Percentiles rank a stretch among this genome's conserved stretches.
Conservation (phyloP, 2,329 filamentous ascomycete genomes). For the Xylariales sp. region DNA sequence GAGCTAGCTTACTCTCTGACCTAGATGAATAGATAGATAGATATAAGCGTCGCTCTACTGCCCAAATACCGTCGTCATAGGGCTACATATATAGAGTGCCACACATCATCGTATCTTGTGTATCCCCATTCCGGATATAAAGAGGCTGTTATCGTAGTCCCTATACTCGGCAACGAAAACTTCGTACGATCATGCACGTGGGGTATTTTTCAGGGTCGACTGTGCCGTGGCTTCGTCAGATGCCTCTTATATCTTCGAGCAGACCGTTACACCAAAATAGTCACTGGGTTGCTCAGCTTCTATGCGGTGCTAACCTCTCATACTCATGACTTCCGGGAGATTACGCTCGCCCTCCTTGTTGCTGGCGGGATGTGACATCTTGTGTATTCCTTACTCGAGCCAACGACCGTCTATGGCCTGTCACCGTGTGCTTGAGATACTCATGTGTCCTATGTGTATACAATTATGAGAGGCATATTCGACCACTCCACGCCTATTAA, state of each 20-base stretch:
- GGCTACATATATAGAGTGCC: background rate
- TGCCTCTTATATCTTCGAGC: background rate
- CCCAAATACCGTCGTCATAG: background rate
- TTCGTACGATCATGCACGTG: background rate
- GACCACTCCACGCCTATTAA: background rate
- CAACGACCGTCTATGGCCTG: background rate
- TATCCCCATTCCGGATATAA: background rate
- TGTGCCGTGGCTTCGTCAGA: background rate
- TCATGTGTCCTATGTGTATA: background rate
- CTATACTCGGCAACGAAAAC: background rate
- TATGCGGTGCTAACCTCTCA: slow-evolving; percentile 4
- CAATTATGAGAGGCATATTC: background rate
- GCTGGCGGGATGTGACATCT: background rate
- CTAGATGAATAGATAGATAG: background rate
- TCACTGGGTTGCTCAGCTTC: slow-evolving; percentile 7
- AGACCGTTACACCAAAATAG: background rate
- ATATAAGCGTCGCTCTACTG: background rate
- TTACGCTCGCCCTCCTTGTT: background rate
- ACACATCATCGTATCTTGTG: background rate
- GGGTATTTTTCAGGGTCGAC: background rate
- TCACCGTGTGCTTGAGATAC: background rate
- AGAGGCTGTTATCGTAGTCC: background rate
- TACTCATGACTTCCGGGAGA: background rate
- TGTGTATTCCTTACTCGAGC: background rate
- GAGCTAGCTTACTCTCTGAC: too few species aligned